A percentile compares a stretch with the other conserved stretches of the same genome.
Evolutionary conservation across 169 alveolate species (phyloP).

Genomic region (Plasmodium vivax): DNA sequence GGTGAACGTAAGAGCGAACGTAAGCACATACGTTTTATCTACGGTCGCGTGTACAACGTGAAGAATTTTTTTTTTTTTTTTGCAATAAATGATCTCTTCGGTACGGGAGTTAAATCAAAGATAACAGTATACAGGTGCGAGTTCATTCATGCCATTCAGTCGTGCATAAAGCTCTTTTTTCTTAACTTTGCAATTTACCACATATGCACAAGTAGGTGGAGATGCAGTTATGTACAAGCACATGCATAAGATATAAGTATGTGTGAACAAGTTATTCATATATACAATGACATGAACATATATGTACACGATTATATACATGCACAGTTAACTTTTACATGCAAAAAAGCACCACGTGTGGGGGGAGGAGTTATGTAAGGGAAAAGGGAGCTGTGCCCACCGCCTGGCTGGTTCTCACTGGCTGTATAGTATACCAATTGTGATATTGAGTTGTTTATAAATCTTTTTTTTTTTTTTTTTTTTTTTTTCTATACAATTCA

Average conservation of each 20-base stretch:
- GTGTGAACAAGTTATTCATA: background rate
- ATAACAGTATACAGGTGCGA: background rate
- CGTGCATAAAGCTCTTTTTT: background rate
- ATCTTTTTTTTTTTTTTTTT: background rate
- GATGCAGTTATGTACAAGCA: background rate
- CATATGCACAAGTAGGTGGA: background rate
- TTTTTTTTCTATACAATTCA: background rate
- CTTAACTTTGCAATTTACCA: background rate
- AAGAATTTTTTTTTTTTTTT: constrained; percentile 1
- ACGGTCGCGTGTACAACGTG: background rate
- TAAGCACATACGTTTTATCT: background rate
- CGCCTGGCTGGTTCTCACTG: background rate
- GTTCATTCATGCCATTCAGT: background rate
- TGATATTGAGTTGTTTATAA: background rate
- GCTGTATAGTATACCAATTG: background rate
- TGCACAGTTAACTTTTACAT: background rate
- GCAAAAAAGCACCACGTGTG: background rate
- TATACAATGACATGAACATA: background rate
- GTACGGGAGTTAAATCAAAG: background rate
- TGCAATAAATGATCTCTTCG: constrained; percentile 1
- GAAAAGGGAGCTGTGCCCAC: background rate
- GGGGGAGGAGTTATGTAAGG: background rate
- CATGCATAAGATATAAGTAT: background rate
- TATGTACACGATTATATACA: background rate
- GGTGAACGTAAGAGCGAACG: background rate